Base-by-base conservation (phyloP, 2,329 filamentous ascomycete genomes). In the Aspergillus cejpii region DNA sequence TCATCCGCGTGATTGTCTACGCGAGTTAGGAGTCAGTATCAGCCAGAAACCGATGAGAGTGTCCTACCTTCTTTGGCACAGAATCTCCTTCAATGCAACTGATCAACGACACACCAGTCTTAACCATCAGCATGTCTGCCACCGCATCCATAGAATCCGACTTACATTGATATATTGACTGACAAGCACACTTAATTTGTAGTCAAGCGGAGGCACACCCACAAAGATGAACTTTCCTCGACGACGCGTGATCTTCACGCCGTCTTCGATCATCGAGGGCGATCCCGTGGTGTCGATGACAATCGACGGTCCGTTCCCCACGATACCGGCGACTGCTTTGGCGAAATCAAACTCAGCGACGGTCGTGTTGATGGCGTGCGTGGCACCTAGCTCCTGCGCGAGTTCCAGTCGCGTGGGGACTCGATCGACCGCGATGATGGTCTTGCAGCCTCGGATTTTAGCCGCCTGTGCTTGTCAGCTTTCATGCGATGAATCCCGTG, bases 191-290 rank as follows among this genome's bases (percentile, higher is more conserved):
- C 26, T 27, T n/a, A 53, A n/a, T 0, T 23, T n/a, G 17, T 47
- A 55, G 1, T 37, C 68, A 1, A 66, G 61, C 38, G 70, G 68
- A 4, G 74, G 68, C 0, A 70, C 68, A 1, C 76, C 75, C 14
- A 78, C 71, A 45, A 77, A 68, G 1, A 77, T 67, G 14, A 76
- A 63, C 45, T 72, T 72, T 1, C 74, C 76, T 39, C 66, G 63
- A 7, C 67, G 65, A 15, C 70, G 56, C 2, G 49, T 47, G 5
- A 44, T 36, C 33, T 62, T 20, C 2, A 57, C n/a, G 8, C 47
- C 41, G 17, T 50, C 41, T 33, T 54, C 47, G 11, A 59, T 50
- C 7, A 59, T 21, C 0, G 15, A 19, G 1, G 52, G 43, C 1
- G 51, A 47, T 2, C 55, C 52, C 0, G 56, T 58, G 0, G 55